phyloP scores from a whole-genome alignment of 768 basidiomycete species.

The Podaxis pistillaris region DNA sequence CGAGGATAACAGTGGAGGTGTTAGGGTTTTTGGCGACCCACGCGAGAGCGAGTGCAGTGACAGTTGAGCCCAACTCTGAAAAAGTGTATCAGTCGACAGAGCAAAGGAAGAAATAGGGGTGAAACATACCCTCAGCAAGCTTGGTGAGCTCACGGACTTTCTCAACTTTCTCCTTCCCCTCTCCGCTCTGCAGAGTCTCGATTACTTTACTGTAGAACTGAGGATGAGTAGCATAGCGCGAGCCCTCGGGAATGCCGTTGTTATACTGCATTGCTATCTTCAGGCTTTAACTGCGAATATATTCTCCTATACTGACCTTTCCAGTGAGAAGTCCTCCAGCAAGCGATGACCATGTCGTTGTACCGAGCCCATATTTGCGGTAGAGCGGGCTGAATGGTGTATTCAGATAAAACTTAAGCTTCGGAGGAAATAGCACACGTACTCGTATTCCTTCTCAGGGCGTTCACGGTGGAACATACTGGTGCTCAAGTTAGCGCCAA shows the following conservation, averaged over 20 bases:
- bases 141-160: constrained; percentile 69
- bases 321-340: constrained; percentile 73
- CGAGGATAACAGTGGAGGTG: constrained; percentile 68
- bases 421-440: constrained; percentile 17
- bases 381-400: constrained; percentile 47
- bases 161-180: constrained; percentile 62
- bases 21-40: constrained; percentile 74
- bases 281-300: neutral
- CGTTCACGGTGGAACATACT: constrained; percentile 79
- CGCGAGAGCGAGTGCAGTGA: constrained; percentile 71
- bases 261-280: constrained; percentile 47
- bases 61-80: constrained; percentile 41
- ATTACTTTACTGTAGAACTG: constrained; percentile 54
- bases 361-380: constrained; percentile 65
- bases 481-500: constrained; percentile 13
- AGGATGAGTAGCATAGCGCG: constrained; percentile 59
- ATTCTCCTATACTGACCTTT: constrained; percentile 42
- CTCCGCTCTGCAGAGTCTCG: constrained; percentile 49
- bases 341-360: constrained; percentile 74
- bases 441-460: constrained; percentile 77
- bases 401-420: neutral
- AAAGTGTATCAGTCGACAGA: neutral
- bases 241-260: constrained; percentile 71
- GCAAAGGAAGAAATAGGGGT: neutral
- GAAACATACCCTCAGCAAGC: constrained; percentile 48